These are phyloP conservation scores for Apiotrichum porosum DNA, from an alignment of 1,284 basidiomycete genomes.

Conservation along the genomic window DNA sequence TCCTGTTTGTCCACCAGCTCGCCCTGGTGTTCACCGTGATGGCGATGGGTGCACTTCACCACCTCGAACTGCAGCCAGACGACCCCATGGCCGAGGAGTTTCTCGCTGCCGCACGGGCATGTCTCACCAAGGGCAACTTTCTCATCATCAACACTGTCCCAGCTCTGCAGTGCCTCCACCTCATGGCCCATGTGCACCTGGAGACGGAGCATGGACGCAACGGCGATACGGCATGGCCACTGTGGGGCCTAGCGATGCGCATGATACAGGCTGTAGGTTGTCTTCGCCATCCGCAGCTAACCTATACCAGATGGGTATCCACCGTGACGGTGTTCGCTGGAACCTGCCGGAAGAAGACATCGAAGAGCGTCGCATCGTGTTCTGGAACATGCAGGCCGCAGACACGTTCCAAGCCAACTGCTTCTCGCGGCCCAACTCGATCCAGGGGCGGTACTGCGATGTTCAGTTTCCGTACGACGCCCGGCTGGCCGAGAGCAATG, in stretches of 20 bases:
- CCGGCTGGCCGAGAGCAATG: neutral
- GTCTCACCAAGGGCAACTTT: conserved; percentile 32
- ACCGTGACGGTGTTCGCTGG: conserved; percentile 38
- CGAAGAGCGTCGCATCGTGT: conserved; percentile 32
- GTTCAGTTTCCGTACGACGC: conserved; percentile 10
- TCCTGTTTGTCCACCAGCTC: conserved; percentile 21
- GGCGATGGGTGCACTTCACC: conserved; percentile 33
- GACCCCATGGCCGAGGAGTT: conserved; percentile 31
- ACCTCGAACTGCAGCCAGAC: conserved; percentile 34
- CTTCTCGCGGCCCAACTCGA: conserved; percentile 25
- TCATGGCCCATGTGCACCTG: conserved; percentile 26
- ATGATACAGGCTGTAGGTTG: conserved; percentile 35
- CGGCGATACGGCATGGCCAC: conserved; percentile 38
- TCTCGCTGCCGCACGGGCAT: conserved; percentile 20
- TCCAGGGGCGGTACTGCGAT: conserved; percentile 18
- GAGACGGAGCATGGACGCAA: conserved; percentile 33
- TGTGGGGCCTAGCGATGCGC: conserved; percentile 39
- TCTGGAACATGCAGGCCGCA: conserved; percentile 31
- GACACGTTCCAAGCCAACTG: conserved; percentile 34
- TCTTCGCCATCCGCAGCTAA: too few relatives aligned
- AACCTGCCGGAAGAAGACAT: conserved; percentile 25
- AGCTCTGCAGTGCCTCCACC: conserved; percentile 28
- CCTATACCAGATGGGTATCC: conserved; percentile 44
- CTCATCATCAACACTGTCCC: conserved; percentile 32
- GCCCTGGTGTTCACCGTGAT: conserved; percentile 30